Percentiles rank a stretch among this genome's conserved stretches.
These are phyloP conservation scores for Eutrema yunnanense DNA, from an alignment of 345 rosid genomes.

Conservation along the genomic window DNA sequence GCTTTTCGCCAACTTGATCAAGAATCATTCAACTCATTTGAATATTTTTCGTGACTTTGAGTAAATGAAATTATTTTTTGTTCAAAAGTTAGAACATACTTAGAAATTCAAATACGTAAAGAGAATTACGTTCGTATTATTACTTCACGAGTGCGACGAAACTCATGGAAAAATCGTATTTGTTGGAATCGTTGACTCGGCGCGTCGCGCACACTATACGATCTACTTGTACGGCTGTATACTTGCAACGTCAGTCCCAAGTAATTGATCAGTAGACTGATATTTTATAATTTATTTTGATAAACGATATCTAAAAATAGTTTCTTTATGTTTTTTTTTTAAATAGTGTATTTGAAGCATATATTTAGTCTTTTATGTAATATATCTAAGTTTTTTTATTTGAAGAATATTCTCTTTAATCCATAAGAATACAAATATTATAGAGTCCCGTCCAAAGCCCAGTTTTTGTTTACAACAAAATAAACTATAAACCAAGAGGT, in stretches of 20 bases:
- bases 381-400: no score
- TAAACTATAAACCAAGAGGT: no score
- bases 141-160: neutral
- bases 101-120: neutral
- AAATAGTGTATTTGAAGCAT: neutral
- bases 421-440: no score
- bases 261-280: no score
- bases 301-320: no score
- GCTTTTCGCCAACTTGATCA: constrained; percentile 5
- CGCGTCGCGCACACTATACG: neutral
- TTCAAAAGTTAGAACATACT: neutral
- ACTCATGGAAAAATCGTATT: neutral
- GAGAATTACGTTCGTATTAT: neutral
- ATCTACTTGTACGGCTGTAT: neutral
- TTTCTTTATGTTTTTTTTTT: no score
- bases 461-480: no score
- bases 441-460: no score
- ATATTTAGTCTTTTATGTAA: neutral
- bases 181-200: neutral
- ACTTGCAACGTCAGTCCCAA: no score
- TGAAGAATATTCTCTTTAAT: no score
- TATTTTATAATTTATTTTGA: no score
- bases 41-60: neutral
- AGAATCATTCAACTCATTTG: constrained; percentile 12
- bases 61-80: neutral